phyloP scores from a whole-genome alignment of 768 basidiomycete genomes.

The Pleurotus sapidus region DNA sequence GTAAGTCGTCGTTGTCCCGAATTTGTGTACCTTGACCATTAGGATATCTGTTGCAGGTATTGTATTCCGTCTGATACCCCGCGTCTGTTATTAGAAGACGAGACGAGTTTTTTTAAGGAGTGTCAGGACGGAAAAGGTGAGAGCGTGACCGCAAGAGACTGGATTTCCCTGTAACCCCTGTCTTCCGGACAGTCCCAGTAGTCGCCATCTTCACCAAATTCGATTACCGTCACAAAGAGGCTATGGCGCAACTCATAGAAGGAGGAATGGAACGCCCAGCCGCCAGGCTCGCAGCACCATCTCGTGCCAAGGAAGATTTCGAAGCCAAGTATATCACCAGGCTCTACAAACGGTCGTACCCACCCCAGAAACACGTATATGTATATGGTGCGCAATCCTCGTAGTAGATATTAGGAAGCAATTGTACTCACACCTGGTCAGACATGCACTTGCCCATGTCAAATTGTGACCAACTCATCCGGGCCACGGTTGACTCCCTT shows the following conservation, averaged over 20 bases:
- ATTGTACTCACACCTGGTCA: not conserved
- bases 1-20: conserved; percentile 15
- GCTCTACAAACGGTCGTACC: conserved; percentile 12
- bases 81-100: conserved; percentile 23
- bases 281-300: conserved; percentile 7
- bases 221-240: conserved; percentile 23
- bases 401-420: not conserved
- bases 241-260: conserved; percentile 13
- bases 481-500: not conserved
- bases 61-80: conserved; percentile 28
- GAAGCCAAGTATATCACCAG: conserved; percentile 13
- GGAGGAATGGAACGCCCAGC: conserved; percentile 10
- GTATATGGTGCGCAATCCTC: conserved; percentile 12
- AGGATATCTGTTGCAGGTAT: conserved; percentile 25
- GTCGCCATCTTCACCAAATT: conserved; percentile 36
- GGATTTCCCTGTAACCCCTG: not conserved
- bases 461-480: not conserved
- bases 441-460: not conserved
- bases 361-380: conserved; percentile 13
- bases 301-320: conserved; percentile 8
- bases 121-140: conserved; percentile 20
- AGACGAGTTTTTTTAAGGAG: conserved; percentile 27
- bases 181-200: conserved; percentile 32
- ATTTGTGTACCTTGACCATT: not conserved
- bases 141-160: not conserved